Conservation (phyloP, 305 asterid species). For the Fraxinus nigra region DNA sequence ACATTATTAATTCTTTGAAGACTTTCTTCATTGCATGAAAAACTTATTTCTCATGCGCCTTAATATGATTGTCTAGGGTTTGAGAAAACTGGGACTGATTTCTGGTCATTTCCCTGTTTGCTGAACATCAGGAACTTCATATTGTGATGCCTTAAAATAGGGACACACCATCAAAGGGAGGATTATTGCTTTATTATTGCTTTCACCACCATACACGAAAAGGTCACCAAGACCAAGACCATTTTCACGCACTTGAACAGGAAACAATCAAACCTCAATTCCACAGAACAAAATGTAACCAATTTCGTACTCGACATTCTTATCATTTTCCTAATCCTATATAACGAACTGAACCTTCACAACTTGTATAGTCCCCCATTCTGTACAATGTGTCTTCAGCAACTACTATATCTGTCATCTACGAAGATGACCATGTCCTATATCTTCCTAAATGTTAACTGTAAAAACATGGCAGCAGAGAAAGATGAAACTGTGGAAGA, state of each 20-base stretch:
- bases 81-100: not conserved
- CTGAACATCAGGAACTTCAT: not conserved
- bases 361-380: constrained; percentile 35
- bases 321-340: constrained; percentile 37
- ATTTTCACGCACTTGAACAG: constrained; percentile 25
- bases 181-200: not conserved
- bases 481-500: not conserved
- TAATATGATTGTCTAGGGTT: not conserved
- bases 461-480: constrained; percentile 21
- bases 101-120: not conserved
- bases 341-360: constrained; percentile 44
- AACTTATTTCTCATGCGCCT: not conserved
- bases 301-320: constrained; percentile 30
- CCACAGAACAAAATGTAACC: constrained; percentile 34
- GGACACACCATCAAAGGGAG: not conserved
- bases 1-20: not conserved
- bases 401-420: constrained; percentile 44
- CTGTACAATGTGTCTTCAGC: constrained; percentile 66
- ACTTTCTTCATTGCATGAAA: not conserved
- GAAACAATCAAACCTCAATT: constrained; percentile 34
- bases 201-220: not conserved
- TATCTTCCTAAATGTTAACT: constrained; percentile 22
- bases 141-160: not conserved
- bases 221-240: not conserved
- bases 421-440: constrained; percentile 23